Conservation (phyloP, 805 yeast genomes). For the Candida tibetensis region DNA sequence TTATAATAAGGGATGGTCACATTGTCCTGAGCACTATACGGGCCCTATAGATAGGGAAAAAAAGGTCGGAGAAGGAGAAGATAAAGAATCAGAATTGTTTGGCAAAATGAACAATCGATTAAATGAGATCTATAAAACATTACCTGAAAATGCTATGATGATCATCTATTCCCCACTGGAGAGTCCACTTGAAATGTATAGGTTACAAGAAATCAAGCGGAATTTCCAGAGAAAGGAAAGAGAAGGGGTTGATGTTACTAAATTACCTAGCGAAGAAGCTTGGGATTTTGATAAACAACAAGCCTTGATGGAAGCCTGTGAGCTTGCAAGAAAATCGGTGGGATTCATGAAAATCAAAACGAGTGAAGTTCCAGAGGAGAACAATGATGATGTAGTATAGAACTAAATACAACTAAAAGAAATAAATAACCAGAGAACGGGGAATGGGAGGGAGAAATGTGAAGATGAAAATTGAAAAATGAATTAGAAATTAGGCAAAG, state of each 20-base stretch:
- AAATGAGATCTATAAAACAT: constrained; percentile 42
- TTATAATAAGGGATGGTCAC: constrained; percentile 30
- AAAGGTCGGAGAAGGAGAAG: not conserved
- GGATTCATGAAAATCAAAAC: constrained; percentile 44
- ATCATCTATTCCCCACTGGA: constrained; percentile 65
- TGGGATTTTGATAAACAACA: constrained; percentile 54
- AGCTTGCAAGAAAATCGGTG: constrained; percentile 58
- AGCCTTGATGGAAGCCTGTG: constrained; percentile 46
- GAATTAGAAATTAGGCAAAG: too few relatives aligned
- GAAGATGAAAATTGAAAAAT: too few relatives aligned
- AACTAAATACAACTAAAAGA: not conserved
- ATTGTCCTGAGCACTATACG: constrained; percentile 18
- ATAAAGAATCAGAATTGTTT: constrained; percentile 17
- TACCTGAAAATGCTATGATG: constrained; percentile 61
- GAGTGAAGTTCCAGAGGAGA: too few relatives aligned
- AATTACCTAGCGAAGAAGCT: constrained; percentile 32
- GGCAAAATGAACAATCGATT: constrained; percentile 44
- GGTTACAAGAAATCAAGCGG: constrained; percentile 44
- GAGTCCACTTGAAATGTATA: constrained; percentile 48
- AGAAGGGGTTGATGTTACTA: constrained; percentile 39
- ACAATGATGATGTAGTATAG: not conserved
- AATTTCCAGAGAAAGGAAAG: constrained; percentile 44
- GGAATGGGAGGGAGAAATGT: not conserved
- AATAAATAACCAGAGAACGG: too few relatives aligned
- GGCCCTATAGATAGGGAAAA: constrained; percentile 14